Percentiles rank a stretch among this genome's conserved stretches.
Conservation (phyloP, 208 protist species). For the Novymonas esmeraldas region DNA sequence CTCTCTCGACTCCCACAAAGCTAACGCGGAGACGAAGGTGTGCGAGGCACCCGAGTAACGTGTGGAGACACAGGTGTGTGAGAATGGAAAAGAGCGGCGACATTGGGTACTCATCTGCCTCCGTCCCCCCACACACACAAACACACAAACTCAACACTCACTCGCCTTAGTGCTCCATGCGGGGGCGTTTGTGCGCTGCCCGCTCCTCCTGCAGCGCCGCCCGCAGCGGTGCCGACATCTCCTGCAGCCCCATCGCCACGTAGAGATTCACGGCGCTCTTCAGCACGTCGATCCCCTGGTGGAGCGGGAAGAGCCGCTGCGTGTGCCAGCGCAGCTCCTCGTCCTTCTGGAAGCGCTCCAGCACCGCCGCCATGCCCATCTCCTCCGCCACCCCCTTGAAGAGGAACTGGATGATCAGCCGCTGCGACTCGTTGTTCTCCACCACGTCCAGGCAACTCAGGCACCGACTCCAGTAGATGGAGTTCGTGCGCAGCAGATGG, state of each 20-base stretch:
- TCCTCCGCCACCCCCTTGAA: slow-evolving; percentile 67
- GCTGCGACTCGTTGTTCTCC: slow-evolving; percentile 76
- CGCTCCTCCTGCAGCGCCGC: slow-evolving; percentile 48
- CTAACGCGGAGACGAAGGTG: too few species aligned
- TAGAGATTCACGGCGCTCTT: slow-evolving; percentile 70
- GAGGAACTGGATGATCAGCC: slow-evolving; percentile 81
- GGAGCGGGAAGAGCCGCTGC: slow-evolving; percentile 59
- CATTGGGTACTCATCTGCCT: not conserved
- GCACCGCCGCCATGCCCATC: slow-evolving; percentile 57
- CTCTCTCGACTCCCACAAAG: too few species aligned
- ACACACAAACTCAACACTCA: not conserved
- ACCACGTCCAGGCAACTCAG: slow-evolving; percentile 70
- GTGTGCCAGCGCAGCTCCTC: slow-evolving; percentile 55
- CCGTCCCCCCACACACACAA: too few species aligned
- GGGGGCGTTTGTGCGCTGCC: slow-evolving; percentile 40
- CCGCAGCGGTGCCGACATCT: slow-evolving; percentile 51
- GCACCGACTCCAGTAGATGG: slow-evolving; percentile 93
- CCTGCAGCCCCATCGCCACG: slow-evolving; percentile 72
- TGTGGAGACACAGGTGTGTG: not conserved
- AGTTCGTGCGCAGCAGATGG: slow-evolving; percentile 95
- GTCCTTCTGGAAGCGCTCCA: slow-evolving; percentile 51
- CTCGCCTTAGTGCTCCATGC: slow-evolving; percentile 16
- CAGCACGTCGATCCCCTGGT: slow-evolving; percentile 33
- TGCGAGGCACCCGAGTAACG: too few species aligned
- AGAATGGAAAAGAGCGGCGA: not conserved